Evolutionary conservation across 140 eudicot genomes (phyloP), one percentile per base, ranked within the genome.

Genomic region (Anethum foeniculum): DNA sequence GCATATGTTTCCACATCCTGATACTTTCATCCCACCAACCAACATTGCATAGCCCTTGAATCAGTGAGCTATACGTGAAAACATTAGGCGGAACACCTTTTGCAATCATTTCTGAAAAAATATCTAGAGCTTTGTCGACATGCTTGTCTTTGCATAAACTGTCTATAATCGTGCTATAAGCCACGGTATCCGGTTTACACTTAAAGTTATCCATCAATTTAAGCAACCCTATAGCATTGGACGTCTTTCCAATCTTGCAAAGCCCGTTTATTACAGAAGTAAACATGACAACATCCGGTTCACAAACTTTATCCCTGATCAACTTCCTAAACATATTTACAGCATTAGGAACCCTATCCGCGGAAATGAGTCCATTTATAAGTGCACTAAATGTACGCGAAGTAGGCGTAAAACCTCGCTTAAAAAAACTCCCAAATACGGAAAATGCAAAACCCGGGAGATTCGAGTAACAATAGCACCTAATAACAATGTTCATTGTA

Each of bases 221-320:
- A 44, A 83, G 82, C 65, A 85, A 67, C 34, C 76, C 51, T 36
- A 88, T 41, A 19, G 89, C 91, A 0, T 9, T 75, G n/a, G 23
- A 60, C 4, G 73, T 76, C 54, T 81, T 65, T n/a, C 86, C 89
- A 43, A 36, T 25, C 56, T 71, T 81, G 65, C 91, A 88, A 1
- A 88, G 75, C 48, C 92, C 90, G 15, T 84, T 39, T 18, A 90
- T 79, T 6, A 88, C 74, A 1, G 77, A 82, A 7, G 80, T 82
- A 79, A 80, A 79, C 30, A 83, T 86, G 75, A 86, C 39, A 18
- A 6, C 79, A 81, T 82, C 41, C 5, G 83, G 87, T 30, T 84
- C 41, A 21, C 82, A 81, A n/a, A 76, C 27, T 46, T 78, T 82
- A 19, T 56, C 54, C 47, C 27, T 62, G 39, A 79, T 27, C 74